Evolutionary conservation across 495 filamentous ascomycete genomes (phyloP).

Genomic region (Neurospora intermedia): DNA sequence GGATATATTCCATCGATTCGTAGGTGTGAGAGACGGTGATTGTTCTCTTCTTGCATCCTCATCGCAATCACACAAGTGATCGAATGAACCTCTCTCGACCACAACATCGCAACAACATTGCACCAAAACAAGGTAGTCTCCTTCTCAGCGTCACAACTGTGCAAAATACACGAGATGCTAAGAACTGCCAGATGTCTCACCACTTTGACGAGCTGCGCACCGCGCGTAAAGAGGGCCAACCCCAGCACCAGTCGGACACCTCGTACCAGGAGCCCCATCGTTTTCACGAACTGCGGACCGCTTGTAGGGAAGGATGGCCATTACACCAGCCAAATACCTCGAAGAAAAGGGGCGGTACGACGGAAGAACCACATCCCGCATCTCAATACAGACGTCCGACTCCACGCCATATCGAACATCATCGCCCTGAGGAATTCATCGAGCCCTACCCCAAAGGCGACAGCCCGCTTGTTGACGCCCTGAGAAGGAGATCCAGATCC

Average conservation of each 20-base stretch:
- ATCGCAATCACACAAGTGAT: not conserved
- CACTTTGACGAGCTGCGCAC: not conserved
- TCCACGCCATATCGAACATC: not conserved
- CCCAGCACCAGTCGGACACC: not conserved
- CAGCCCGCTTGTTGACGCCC: not conserved
- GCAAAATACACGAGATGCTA: not conserved
- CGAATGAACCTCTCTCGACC: not conserved
- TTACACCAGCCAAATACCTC: not conserved
- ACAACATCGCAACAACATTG: not conserved
- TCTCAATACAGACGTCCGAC: not conserved
- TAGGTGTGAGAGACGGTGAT: not conserved
- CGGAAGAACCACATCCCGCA: not conserved
- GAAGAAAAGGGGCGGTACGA: not conserved
- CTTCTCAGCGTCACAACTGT: not conserved
- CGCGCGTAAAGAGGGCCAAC: not conserved
- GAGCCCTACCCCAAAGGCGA: not conserved
- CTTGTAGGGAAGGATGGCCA: not conserved
- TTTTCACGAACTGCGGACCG: not conserved
- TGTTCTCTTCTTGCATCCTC: not conserved
- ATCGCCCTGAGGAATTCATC: too few species aligned
- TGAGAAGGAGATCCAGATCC: not conserved
- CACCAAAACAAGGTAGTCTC: not conserved
- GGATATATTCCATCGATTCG: not conserved
- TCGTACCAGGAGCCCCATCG: not conserved
- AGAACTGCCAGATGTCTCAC: not conserved